Conservation (phyloP, 2,329 filamentous ascomycete species). For the Penicillium sp. region DNA sequence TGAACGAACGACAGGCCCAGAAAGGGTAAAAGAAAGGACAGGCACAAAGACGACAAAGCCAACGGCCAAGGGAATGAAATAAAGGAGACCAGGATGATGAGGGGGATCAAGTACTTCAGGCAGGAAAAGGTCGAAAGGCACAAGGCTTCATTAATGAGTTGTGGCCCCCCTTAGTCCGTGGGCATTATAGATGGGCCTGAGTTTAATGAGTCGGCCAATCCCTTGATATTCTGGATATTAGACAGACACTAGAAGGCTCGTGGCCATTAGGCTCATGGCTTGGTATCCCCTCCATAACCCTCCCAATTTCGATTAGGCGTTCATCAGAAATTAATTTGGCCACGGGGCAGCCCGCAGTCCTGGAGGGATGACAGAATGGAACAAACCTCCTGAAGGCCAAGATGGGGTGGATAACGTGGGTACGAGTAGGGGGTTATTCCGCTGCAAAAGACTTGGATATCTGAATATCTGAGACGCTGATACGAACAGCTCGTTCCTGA, state of each 20-base stretch:
- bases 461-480: slow-evolving; percentile 2
- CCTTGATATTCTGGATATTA: slow-evolving; percentile 19
- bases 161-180: slow-evolving; percentile 7
- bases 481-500: slow-evolving; percentile 10
- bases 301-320: slow-evolving; percentile 1
- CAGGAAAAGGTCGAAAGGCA: not conserved
- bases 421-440: not conserved
- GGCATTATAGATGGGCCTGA: slow-evolving; percentile 7
- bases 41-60: slow-evolving; percentile 2
- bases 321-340: not conserved
- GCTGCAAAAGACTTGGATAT: not conserved
- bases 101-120: slow-evolving; percentile 20
- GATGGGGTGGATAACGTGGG: not conserved
- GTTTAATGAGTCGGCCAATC: slow-evolving; percentile 22
- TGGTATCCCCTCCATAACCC: not conserved
- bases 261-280: not conserved
- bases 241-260: slow-evolving; percentile 1
- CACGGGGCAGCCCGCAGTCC: not conserved
- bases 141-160: slow-evolving; percentile 4
- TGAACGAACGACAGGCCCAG: slow-evolving; percentile 16
- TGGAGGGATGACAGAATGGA: not conserved
- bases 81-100: slow-evolving; percentile 8
- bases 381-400: not conserved
- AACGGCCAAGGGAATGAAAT: slow-evolving; percentile 1
- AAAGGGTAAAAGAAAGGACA: slow-evolving; percentile 8